Conservation (phyloP, 1,284 basidiomycete genomes). For the Lentinula novae-zelandiae region DNA sequence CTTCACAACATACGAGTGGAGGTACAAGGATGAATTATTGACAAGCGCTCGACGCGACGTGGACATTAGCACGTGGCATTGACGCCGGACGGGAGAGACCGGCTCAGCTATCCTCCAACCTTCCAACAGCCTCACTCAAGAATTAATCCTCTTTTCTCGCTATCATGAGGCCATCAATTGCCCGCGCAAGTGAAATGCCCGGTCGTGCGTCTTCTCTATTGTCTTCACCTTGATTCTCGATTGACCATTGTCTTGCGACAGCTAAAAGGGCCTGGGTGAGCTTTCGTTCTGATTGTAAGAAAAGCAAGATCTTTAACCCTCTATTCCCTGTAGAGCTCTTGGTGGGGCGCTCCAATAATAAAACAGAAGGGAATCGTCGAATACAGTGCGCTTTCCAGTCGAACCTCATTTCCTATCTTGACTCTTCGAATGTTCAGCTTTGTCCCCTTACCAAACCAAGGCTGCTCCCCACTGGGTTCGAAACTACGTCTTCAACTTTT, state of each 20-base stretch:
- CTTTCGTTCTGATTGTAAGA: background rate
- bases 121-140: background rate
- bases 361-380: constrained; percentile 78
- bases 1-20: background rate
- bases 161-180: constrained; percentile 67
- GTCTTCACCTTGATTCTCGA: background rate
- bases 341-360: constrained; percentile 81
- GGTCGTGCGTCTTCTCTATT: constrained; percentile 47
- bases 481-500: constrained; percentile 86
- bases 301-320: constrained; percentile 1
- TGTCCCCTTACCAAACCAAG: constrained; percentile 80
- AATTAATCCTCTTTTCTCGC: background rate
- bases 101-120: background rate
- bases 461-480: constrained; percentile 70
- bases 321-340: constrained; percentile 58
- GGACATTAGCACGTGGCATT: background rate
- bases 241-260: constrained; percentile 20
- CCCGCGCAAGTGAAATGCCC: constrained; percentile 71
- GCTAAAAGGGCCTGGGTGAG: constrained; percentile 68
- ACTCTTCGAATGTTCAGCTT: constrained; percentile 39
- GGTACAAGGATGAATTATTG: background rate
- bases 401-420: background rate
- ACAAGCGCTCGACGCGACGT: constrained; percentile 1
- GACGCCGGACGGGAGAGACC: background rate
- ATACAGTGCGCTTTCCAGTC: constrained; percentile 64